phyloP scores from a whole-genome alignment of 352 stramenopile species.

The Phytophthora lateralis region DNA sequence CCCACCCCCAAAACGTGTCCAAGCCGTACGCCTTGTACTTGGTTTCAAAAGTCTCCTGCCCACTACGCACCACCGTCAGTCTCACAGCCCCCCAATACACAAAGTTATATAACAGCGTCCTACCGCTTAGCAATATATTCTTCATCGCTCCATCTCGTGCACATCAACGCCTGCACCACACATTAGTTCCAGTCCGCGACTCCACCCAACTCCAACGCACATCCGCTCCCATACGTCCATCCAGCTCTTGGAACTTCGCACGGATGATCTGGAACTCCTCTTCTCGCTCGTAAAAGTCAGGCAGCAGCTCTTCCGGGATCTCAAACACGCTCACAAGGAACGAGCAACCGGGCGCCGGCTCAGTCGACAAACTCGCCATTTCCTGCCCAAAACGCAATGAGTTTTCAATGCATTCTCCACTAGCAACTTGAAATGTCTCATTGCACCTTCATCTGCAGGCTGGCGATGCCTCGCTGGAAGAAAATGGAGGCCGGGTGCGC shows the following conservation, averaged over 20 bases:
- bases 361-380: slow-evolving; percentile 88
- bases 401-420: not conserved
- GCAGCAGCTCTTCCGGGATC: slow-evolving; percentile 55
- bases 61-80: slow-evolving; percentile 43
- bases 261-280: slow-evolving; percentile 90
- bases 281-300: slow-evolving; percentile 83
- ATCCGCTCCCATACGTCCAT: slow-evolving; percentile 38
- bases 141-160: slow-evolving; percentile 87
- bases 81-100: not conserved
- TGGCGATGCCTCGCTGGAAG: slow-evolving; percentile 91
- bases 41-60: slow-evolving; percentile 75
- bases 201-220: slow-evolving; percentile 11
- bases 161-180: slow-evolving; percentile 72
- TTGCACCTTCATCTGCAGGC: slow-evolving; percentile 76
- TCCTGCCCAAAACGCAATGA: slow-evolving; percentile 51
- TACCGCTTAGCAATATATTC: slow-evolving; percentile 75
- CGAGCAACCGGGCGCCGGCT: slow-evolving; percentile 53
- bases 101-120: not conserved
- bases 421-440: not conserved
- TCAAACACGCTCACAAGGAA: slow-evolving; percentile 83
- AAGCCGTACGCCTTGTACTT: slow-evolving; percentile 89
- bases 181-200: not conserved
- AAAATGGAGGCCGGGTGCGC: slow-evolving; percentile 93
- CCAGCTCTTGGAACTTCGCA: slow-evolving; percentile 76
- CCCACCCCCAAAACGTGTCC: slow-evolving; percentile 93